Evolutionary conservation across 2,329 filamentous ascomycete genomes (phyloP), one percentile per base, ranked within the genome.

Genomic region (Dactylonectria estremocensis): DNA sequence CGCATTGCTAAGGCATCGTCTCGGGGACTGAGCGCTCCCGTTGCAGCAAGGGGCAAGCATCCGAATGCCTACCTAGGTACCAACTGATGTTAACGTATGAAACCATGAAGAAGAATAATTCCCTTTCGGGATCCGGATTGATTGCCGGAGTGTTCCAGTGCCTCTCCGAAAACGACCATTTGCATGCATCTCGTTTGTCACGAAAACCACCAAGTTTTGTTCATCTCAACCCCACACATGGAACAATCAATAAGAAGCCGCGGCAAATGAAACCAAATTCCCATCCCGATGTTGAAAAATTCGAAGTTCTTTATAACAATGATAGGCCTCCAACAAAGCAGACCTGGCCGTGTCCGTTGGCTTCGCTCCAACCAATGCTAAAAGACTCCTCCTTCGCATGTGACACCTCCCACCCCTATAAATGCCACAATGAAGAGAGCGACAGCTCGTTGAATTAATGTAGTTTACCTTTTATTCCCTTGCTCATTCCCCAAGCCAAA

Each of bases 391-490:
- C 57, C 54, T 60, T 59, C 54, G 56, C 18, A 66, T 31, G 46
- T 48, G 50, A 69, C 31, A 67, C 57, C 22, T 53, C 24, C 14
- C 28, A 64, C 33, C 40, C 48, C 56, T 56, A 54, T 40, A 45
- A 53, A 61, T 61, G 64, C 62, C 52, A 68, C 20, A 13, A 35
- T 52, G 28, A 61, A 52, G 53, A 46, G 50, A 67, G 60, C 55
- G 49, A 48, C 52, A 59, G 61, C 56, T 61, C 43, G 24, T 61
- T 66, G 63, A 67, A 72, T 72, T 75, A 75, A 54, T 64, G 48
- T 58, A 53, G 56, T 67, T 65, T 57, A 50, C 64, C 46, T 66
- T 68, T 58, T 54, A 46, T 54, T 24, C 54, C 61, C 53, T 55
- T 62, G 61, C 7, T 18, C 61, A 52, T 68, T 63, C 63, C 50